These are phyloP conservation scores for Aspergillus sp. DNA, from an alignment of 2,329 filamentous ascomycete species.

Conservation along the genomic window DNA sequence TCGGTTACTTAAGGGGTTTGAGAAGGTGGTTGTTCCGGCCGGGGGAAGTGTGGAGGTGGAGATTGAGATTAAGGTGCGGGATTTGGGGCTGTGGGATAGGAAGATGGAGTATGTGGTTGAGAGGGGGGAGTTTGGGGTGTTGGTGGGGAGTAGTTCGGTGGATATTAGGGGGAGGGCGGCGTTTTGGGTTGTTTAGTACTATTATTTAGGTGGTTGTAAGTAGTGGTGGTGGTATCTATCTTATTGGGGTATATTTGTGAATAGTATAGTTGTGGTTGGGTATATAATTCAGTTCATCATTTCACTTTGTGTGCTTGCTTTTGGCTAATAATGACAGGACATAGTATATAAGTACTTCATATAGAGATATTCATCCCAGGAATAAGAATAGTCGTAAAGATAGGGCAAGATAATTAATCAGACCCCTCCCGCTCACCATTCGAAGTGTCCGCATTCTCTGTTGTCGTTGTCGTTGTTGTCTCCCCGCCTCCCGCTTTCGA, in stretches of 20 bases:
- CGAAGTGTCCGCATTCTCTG: neutral
- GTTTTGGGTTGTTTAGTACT: conserved; percentile 30
- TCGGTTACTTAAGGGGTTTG: conserved; percentile 66
- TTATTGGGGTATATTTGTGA: neutral
- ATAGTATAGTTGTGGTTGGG: too few species aligned
- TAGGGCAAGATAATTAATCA: neutral
- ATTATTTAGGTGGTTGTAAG: neutral
- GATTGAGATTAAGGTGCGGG: conserved; percentile 54
- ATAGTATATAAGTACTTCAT: too few species aligned
- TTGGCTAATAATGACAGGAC: neutral
- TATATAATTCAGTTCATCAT: neutral
- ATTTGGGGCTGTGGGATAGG: conserved; percentile 59
- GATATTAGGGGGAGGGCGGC: conserved; percentile 38
- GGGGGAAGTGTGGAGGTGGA: conserved; percentile 59
- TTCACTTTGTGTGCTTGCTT: neutral
- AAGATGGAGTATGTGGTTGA: conserved; percentile 74
- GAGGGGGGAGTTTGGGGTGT: conserved; percentile 66
- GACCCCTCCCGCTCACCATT: conserved; percentile 3
- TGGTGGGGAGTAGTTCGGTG: conserved; percentile 57
- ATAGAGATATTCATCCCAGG: neutral
- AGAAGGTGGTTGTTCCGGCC: conserved; percentile 63
- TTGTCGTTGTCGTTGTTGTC: neutral
- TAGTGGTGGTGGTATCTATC: neutral
- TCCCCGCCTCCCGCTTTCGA: neutral
- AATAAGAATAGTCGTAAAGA: neutral